Conservation (phyloP, 257 asterid species). For the Solanum sejunctum region DNA sequence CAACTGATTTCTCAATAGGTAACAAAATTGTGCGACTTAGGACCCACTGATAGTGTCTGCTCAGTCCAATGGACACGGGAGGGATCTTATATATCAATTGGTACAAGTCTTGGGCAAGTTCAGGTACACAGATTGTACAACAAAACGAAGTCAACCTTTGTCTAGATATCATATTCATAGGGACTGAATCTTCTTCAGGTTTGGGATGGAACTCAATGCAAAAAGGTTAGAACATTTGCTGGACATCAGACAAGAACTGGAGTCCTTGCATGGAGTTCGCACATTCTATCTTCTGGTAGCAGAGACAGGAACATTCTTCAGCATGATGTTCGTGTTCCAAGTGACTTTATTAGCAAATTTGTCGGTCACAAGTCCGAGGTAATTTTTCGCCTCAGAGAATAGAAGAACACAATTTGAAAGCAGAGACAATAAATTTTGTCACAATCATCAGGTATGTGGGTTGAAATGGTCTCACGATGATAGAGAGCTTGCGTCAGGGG, state of each 20-base stretch:
- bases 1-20: constrained; percentile 25
- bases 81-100: constrained; percentile 85
- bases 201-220: constrained; percentile 96
- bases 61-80: constrained; percentile 96
- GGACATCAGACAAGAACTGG: constrained; percentile 96
- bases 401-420: background rate
- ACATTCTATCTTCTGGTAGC: constrained; percentile 88
- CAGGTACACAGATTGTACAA: constrained; percentile 36
- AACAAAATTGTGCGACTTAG: constrained; percentile 84
- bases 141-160: background rate
- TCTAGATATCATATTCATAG: background rate
- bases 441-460: constrained; percentile 62
- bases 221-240: constrained; percentile 75
- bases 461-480: constrained; percentile 97
- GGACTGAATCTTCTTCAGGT: constrained; percentile 23
- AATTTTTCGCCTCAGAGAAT: background rate
- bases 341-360: constrained; percentile 72
- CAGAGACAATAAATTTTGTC: background rate
- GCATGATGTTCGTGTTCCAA: constrained; percentile 83
- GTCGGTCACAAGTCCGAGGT: constrained; percentile 96
- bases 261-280: constrained; percentile 80
- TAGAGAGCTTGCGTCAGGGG: constrained; percentile 96
- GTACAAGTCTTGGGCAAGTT: constrained; percentile 85
- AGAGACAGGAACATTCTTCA: constrained; percentile 91
- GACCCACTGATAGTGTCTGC: constrained; percentile 77